Conservation (phyloP, 257 asterid genomes). For the Solanum okadae region DNA sequence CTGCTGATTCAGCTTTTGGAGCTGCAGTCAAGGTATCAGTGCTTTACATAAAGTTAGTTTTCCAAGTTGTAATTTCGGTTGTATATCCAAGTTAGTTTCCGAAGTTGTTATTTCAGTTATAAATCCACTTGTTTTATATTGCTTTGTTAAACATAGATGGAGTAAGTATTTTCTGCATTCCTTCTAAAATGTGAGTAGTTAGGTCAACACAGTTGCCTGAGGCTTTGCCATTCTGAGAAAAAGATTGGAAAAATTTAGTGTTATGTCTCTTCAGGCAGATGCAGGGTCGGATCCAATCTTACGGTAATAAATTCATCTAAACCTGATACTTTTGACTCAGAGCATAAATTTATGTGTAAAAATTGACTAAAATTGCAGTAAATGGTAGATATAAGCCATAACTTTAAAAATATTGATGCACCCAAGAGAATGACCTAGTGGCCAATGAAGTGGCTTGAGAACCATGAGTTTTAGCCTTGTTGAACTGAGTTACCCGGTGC, state of each 20-base stretch:
- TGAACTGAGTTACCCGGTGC: background rate
- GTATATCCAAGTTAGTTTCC: background rate
- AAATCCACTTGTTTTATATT: background rate
- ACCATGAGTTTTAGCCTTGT: background rate
- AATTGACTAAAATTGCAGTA: background rate
- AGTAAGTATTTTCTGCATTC: background rate
- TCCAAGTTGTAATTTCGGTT: background rate
- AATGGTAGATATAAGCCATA: background rate
- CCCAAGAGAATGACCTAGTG: background rate
- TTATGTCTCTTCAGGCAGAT: background rate
- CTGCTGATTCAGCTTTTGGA: constrained; percentile 86
- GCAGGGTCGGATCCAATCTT: background rate
- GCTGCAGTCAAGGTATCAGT: constrained; percentile 80
- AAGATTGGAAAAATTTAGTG: background rate
- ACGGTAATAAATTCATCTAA: background rate
- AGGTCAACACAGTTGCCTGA: background rate
- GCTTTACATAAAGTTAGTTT: background rate
- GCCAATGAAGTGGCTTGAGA: background rate
- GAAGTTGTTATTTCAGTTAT: background rate
- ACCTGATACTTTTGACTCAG: background rate
- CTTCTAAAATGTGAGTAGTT: background rate
- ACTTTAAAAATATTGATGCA: background rate
- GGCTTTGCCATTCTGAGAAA: background rate
- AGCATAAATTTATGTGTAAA: background rate
- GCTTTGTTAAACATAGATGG: background rate